Evolutionary conservation across 2,329 filamentous ascomycete species (phyloP), one percentile per base, ranked within the genome.

Genomic region (Penicillium verrucosum): DNA sequence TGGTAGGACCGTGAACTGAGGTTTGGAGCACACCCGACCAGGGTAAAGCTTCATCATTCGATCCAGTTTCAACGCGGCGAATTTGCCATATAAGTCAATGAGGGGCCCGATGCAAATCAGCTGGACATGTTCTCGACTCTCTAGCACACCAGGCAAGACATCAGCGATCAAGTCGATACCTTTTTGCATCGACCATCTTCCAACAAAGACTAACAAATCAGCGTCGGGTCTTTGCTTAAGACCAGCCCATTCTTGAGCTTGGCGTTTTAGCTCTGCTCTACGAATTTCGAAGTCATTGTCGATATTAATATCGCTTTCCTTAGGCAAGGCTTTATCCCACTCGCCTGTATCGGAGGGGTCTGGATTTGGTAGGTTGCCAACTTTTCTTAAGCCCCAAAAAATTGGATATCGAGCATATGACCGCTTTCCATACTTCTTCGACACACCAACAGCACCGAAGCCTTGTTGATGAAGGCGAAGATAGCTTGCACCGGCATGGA

Each of bases 181-280:
- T 69, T 89, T 89, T 65, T 89, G 85, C 78, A 86, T 82, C 10
- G 82, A 85, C 86, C 85, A 89, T 60, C 85, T 81, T 56, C 85
- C 85, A 43, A 88, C 85, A 62, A 89, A 89, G 9, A 88, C 85
- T 60, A 88, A 81, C 9, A 89, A 77, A 56, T 88, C 84, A 2
- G 86, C 85, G 38, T 84, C 77, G 1, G 84, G 81, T 61, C 85
- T 80, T 51, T 84, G 78, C 3, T 86, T 77, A 2, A 89, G 76
- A 14, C 83, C 84, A 42, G 86, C 85, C 85, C 86, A 89, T 71
- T 86, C 81, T 65, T 88, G 85, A 21, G 85, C 85, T 68, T 88
- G 84, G 9, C 79, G 77, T 55, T 82, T 82, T 23, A 86, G 73
- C 5, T 79, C 79, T 3, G 73, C 79, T 63, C 85, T 75, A 36